These are phyloP conservation scores for Amorphotheca resinae DNA, from an alignment of 495 filamentous ascomycete species.

Conservation along the genomic window DNA sequence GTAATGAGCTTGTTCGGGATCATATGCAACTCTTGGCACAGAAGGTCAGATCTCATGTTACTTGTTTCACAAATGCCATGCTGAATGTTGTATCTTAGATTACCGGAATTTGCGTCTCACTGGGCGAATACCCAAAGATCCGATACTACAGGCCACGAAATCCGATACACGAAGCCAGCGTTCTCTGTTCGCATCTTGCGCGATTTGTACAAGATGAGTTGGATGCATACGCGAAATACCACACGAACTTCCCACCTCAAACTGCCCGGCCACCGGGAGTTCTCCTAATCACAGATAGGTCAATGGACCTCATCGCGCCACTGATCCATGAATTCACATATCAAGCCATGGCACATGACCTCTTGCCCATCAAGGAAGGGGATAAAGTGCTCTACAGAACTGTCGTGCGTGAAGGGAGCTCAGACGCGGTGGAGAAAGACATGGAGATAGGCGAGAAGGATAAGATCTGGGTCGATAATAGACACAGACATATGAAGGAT, in stretches of 20 bases:
- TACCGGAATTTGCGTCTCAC: constrained; percentile 64
- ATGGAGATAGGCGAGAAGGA: constrained; percentile 84
- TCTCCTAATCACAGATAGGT: constrained; percentile 77
- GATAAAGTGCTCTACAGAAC: constrained; percentile 83
- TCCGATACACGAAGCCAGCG: constrained; percentile 70
- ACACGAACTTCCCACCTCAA: constrained; percentile 71
- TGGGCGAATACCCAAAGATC: constrained; percentile 83
- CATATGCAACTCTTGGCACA: constrained; percentile 77
- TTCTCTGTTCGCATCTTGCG: constrained; percentile 76
- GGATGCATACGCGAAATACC: constrained; percentile 69
- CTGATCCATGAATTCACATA: constrained; percentile 95
- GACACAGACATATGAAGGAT: constrained; percentile 96
- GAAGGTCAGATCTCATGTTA: constrained; percentile 49
- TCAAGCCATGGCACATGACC: constrained; percentile 92
- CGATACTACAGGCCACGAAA: constrained; percentile 73
- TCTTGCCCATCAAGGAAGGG: constrained; percentile 74
- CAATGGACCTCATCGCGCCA: constrained; percentile 81
- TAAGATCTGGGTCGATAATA: constrained; percentile 82
- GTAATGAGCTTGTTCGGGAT: constrained; percentile 65
- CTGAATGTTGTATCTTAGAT: constrained; percentile 38
- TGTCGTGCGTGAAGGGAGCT: constrained; percentile 53
- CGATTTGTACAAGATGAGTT: constrained; percentile 86
- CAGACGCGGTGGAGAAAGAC: constrained; percentile 65
- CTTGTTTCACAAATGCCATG: not conserved
- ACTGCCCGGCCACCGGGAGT: constrained; percentile 71